These are phyloP conservation scores for Amanita exitialis DNA, from an alignment of 768 basidiomycete species.

Conservation along the genomic window DNA sequence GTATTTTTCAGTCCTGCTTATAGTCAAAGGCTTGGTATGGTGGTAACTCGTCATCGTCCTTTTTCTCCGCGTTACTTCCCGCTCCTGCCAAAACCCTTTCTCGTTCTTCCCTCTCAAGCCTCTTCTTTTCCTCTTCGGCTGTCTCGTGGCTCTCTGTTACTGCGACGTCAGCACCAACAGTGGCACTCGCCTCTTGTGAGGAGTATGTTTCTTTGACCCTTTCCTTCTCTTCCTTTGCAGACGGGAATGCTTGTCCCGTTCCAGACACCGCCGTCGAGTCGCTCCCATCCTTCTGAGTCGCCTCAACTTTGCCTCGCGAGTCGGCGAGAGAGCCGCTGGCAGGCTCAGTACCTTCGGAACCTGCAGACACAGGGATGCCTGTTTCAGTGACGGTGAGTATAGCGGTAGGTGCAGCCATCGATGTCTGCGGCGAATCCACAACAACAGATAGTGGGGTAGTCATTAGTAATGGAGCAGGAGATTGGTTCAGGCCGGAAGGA, in stretches of 20 bases:
- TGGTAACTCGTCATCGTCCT: conserved; percentile 35
- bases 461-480: conserved; percentile 27
- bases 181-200: background rate
- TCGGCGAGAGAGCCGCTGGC: conserved; percentile 54
- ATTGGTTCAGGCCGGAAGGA: conserved; percentile 23
- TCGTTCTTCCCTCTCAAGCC: conserved; percentile 56
- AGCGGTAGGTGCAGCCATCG: conserved; percentile 19
- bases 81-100: conserved; percentile 34
- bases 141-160: conserved; percentile 23
- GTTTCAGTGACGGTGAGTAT: conserved; percentile 68
- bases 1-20: background rate
- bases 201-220: conserved; percentile 16
- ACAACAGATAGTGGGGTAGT: conserved; percentile 3
- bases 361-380: conserved; percentile 57
- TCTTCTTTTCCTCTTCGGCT: conserved; percentile 56
- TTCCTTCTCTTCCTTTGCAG: conserved; percentile 42
- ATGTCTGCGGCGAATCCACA: conserved; percentile 13
- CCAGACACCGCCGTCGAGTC: conserved; percentile 50
- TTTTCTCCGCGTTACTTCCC: conserved; percentile 12
- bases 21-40: conserved; percentile 31
- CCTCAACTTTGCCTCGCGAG: conserved; percentile 23
- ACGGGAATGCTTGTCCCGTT: conserved; percentile 24
- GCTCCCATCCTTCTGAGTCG: conserved; percentile 25
- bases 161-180: background rate
- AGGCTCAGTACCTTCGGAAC: conserved; percentile 52